Evolutionary conservation across 768 basidiomycete species (phyloP).

Genomic region (Agaricus sinodeliciosus): DNA sequence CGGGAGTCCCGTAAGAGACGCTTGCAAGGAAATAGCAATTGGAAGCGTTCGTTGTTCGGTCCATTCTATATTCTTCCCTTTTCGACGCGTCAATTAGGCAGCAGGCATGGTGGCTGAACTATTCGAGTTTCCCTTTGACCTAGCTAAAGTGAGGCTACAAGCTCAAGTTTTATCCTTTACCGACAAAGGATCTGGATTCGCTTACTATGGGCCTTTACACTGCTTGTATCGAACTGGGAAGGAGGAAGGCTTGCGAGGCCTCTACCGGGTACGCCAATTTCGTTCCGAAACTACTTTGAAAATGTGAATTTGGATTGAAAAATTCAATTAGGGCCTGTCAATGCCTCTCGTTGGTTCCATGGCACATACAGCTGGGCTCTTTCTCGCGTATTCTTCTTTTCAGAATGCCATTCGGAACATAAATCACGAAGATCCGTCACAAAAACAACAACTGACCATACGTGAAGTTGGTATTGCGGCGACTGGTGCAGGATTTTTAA

Average conservation of each 20-base stretch:
- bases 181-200: slow-evolving; percentile 18
- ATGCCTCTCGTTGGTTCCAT: slow-evolving; percentile 91
- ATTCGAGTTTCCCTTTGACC: slow-evolving; percentile 90
- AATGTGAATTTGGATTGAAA: not conserved
- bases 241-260: slow-evolving; percentile 76
- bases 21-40: slow-evolving; percentile 14
- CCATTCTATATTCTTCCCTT: not conserved
- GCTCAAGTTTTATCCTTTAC: slow-evolving; percentile 73
- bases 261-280: slow-evolving; percentile 69
- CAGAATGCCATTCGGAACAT: slow-evolving; percentile 51
- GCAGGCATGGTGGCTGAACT: slow-evolving; percentile 85
- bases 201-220: slow-evolving; percentile 81
- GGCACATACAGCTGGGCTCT: slow-evolving; percentile 88
- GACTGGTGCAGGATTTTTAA: slow-evolving; percentile 79
- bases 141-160: slow-evolving; percentile 88
- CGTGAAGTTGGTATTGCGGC: slow-evolving; percentile 73
- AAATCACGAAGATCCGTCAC: slow-evolving; percentile 25
- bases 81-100: slow-evolving; percentile 30
- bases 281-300: not conserved
- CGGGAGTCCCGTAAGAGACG: not conserved
- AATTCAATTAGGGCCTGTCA: slow-evolving; percentile 67
- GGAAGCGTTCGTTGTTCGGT: slow-evolving; percentile 11
- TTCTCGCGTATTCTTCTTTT: slow-evolving; percentile 80
- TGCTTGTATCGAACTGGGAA: slow-evolving; percentile 79
- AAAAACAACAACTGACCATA: slow-evolving; percentile 45